phyloP scores from a whole-genome alignment of 495 filamentous ascomycete species.

The Penicillium subrubescens region DNA sequence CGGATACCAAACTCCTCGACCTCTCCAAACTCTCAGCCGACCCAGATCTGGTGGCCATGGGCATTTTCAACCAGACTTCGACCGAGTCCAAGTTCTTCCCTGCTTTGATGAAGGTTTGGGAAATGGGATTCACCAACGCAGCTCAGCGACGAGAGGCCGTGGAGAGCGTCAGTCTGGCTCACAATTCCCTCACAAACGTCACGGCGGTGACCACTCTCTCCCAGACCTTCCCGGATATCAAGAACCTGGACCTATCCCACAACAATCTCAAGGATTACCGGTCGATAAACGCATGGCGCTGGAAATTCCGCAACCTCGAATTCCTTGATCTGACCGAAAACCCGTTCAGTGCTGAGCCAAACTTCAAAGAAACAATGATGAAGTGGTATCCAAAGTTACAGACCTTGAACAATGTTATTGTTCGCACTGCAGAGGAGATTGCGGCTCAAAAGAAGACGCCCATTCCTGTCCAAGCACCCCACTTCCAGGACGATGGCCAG shows the following conservation, averaged over 20 bases:
- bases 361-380: conserved; percentile 69
- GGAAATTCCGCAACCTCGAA: conserved; percentile 74
- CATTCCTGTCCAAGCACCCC: conserved; percentile 66
- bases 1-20: conserved; percentile 70
- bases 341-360: conserved; percentile 64
- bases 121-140: conserved; percentile 64
- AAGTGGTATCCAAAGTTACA: conserved; percentile 80
- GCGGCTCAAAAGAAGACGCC: conserved; percentile 57
- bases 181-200: conserved; percentile 74
- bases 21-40: conserved; percentile 75
- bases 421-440: conserved; percentile 70
- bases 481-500: conserved; percentile 74
- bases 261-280: conserved; percentile 69
- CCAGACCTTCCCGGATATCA: conserved; percentile 74
- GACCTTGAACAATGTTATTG: conserved; percentile 68
- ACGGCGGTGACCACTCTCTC: conserved; percentile 69
- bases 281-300: conserved; percentile 66
- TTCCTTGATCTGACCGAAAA: conserved; percentile 78
- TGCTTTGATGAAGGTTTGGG: conserved; percentile 80
- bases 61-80: conserved; percentile 70
- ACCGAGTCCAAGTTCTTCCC: conserved; percentile 88
- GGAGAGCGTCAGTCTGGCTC: conserved; percentile 71
- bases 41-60: conserved; percentile 63
- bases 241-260: conserved; percentile 80
- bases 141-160: conserved; percentile 72